Base-by-base conservation (phyloP, 78 protist species). In the Speleostelium caveatum region DNA sequence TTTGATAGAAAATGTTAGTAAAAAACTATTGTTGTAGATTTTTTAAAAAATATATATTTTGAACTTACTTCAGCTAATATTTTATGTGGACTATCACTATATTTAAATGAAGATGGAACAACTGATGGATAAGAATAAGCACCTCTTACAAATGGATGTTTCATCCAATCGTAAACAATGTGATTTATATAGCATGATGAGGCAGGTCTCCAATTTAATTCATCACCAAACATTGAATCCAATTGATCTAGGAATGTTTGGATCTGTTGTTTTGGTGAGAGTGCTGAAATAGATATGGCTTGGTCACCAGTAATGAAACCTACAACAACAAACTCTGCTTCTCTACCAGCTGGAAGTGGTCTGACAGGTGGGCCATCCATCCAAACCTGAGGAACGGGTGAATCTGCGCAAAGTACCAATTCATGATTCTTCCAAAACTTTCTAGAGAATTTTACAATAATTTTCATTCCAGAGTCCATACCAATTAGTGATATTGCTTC, bases 261-360 rank as follows among this genome's bases (percentile, higher is more conserved):
- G 33, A 80, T 68, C 56, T 68, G 74, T 30, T 66, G n/a, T 38
- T 35, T 32, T 30, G 73, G 77, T 28, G 89, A 68, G 0, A 80
- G 51, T 32, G 89, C 38, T 14, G 77, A 10, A 24, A 80, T 68
- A 0, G 89, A 55, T 5, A n/a, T 66, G 2, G 89, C 89, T 58
- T 80, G 89, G 30, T 80, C 89, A 58, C 89, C 89, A 80, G 89
- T 80, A 56, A 80, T 80, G 60, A 80, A 80, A 42, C 89, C 89
- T 33, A 68, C 77, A 2, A 60, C 16, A 22, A 80, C 89, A 58
- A 32, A 80, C 49, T 80, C 89, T 30, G 77, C 35, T 2, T 24
- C 26, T 28, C 49, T 32, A 14, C 53, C 78, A 2, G 35, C 33
- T n/a, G 62, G 56, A 17, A 80, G 22, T 32, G 65, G 36, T 62